Evolutionary conservation across 306 rosid genomes (phyloP).

Genomic region (Gillenia trifoliata): DNA sequence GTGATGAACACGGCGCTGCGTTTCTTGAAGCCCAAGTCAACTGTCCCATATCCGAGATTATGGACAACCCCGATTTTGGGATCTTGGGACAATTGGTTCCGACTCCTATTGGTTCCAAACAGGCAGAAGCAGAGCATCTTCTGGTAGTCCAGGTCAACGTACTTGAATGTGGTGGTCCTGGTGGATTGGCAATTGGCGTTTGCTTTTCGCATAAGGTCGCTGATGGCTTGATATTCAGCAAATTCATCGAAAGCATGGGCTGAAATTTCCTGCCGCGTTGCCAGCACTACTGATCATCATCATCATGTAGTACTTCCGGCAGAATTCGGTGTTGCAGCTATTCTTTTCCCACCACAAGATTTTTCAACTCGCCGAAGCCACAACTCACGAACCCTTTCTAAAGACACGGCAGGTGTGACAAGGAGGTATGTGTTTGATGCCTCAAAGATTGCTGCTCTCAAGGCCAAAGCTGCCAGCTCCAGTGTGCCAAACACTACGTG

Average conservation of each 20-base stretch:
- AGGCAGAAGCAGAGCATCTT: slow-evolving; percentile 24
- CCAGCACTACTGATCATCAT: not conserved
- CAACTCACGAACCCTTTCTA: too few species aligned
- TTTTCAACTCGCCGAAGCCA: too few species aligned
- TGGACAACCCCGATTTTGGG: slow-evolving; percentile 1
- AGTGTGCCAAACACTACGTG: slow-evolving; percentile 9
- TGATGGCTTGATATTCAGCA: too few species aligned
- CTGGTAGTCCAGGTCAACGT: too few species aligned
- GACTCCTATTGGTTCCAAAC: slow-evolving; percentile 33
- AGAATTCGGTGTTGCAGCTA: not conserved
- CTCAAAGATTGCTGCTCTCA: slow-evolving; percentile 9
- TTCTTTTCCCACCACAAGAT: not conserved
- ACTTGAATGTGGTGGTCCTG: too few species aligned
- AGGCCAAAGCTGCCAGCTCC: not conserved
- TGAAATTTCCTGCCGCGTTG: too few species aligned
- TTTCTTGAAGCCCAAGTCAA: slow-evolving; percentile 31
- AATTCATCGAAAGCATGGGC: too few species aligned
- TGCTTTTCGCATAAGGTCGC: too few species aligned
- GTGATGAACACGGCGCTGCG: slow-evolving; percentile 39
- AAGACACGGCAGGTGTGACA: not conserved
- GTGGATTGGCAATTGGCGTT: too few species aligned
- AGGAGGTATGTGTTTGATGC: slow-evolving; percentile 17
- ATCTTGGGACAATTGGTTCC: slow-evolving; percentile 24
- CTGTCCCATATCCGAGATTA: slow-evolving; percentile 12
- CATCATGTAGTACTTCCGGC: not conserved